Percentiles rank a stretch among this genome's conserved stretches.
These are phyloP conservation scores for Zalaria obscura DNA, from an alignment of 2,329 filamentous ascomycete species.

Conservation along the genomic window DNA sequence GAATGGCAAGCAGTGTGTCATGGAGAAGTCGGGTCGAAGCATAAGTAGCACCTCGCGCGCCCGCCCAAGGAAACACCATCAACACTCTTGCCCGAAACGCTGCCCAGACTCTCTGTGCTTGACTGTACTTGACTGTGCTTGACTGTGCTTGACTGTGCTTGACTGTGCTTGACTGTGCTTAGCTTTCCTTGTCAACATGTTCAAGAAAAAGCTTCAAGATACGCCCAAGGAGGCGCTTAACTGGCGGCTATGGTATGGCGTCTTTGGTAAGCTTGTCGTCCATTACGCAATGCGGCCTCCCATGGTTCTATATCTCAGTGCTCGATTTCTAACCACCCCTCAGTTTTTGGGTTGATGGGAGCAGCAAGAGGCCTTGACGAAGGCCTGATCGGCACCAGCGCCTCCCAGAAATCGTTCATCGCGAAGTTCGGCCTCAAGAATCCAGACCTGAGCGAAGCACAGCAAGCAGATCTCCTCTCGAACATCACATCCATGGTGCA, in stretches of 20 bases:
- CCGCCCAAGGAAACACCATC: too few species aligned
- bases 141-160: too few species aligned
- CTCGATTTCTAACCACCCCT: neutral
- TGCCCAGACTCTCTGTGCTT: too few species aligned
- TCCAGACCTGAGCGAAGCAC: constrained; percentile 38
- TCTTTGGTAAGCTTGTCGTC: constrained; percentile 29
- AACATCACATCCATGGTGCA: constrained; percentile 76
- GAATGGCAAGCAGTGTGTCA: too few species aligned
- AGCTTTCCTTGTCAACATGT: constrained; percentile 10
- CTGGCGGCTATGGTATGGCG: constrained; percentile 66
- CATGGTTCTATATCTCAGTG: constrained; percentile 1
- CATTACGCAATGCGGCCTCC: neutral
- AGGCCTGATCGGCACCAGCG: constrained; percentile 46
- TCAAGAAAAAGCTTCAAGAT: constrained; percentile 37
- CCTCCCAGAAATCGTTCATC: constrained; percentile 53
- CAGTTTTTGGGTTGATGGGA: constrained; percentile 43
- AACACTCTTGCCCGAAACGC: too few species aligned
- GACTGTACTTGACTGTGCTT: too few species aligned
- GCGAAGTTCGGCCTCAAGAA: constrained; percentile 41
- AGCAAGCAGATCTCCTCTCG: constrained; percentile 44
- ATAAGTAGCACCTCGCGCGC: too few species aligned
- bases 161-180: too few species aligned
- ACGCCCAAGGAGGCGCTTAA: constrained; percentile 61
- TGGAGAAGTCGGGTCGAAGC: too few species aligned
- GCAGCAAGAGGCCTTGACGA: constrained; percentile 69